Conservation (phyloP, 2,329 filamentous ascomycete genomes). For the Verruconis gallopava region DNA sequence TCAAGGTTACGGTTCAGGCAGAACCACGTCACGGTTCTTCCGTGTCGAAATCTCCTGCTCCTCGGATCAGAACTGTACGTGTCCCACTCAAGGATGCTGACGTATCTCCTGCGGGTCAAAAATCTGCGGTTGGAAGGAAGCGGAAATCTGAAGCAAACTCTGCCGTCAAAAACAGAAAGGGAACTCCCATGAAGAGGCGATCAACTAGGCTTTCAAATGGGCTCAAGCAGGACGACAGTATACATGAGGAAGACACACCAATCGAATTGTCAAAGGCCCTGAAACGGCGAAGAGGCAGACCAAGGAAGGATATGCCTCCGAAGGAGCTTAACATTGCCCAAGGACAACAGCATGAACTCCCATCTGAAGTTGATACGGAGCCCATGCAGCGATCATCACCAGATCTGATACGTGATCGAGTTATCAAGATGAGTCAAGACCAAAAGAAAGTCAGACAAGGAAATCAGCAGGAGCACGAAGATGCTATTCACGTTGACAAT, state of each 20-base stretch:
- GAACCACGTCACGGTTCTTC: constrained; percentile 21
- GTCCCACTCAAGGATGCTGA: constrained; percentile 29
- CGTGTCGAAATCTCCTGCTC: neutral
- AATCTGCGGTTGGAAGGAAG: constrained; percentile 23
- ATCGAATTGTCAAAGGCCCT: neutral
- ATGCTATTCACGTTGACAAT: too few species aligned
- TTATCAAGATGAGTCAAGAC: too few species aligned
- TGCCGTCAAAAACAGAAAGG: constrained; percentile 15
- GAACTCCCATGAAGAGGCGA: constrained; percentile 21
- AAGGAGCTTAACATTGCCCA: too few species aligned
- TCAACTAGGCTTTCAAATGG: constrained; percentile 11
- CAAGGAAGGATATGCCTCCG: neutral
- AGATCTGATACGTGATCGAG: too few species aligned
- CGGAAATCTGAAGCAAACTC: constrained; percentile 21
- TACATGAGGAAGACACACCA: neutral
- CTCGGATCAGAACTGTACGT: constrained; percentile 20
- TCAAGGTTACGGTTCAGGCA: constrained; percentile 38
- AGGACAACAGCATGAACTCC: too few species aligned
- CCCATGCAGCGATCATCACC: neutral
- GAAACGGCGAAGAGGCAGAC: neutral
- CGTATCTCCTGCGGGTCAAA: constrained; percentile 23
- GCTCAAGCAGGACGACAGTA: constrained; percentile 8
- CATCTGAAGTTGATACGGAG: too few species aligned
- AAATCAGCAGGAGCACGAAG: too few species aligned
- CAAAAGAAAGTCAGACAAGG: too few species aligned